A percentile compares a stretch with the other conserved stretches of the same genome.
Conservation (phyloP, 192 early-diverging fungal genomes). For the Geranomyces michiganensis region DNA sequence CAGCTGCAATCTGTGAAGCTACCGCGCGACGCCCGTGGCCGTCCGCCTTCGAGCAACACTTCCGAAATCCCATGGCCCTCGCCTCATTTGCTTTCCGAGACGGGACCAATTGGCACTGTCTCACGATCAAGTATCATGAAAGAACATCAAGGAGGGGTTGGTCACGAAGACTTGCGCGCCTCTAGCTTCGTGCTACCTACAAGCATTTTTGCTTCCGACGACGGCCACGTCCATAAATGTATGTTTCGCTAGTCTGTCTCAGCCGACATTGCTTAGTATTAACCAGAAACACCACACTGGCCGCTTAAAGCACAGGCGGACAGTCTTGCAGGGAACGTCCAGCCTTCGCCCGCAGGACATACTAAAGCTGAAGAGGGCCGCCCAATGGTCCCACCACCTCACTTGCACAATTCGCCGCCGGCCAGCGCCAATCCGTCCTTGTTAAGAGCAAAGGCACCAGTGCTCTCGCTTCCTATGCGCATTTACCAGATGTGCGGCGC, state of each 20-base stretch:
- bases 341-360: not conserved
- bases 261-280: not conserved
- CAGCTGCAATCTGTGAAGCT: slow-evolving; percentile 44
- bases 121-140: not conserved
- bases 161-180: not conserved
- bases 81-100: not conserved
- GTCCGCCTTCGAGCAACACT: not conserved
- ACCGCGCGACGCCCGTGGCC: slow-evolving; percentile 46
- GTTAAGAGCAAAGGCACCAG: not conserved
- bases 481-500: not conserved
- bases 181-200: not conserved
- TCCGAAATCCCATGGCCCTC: not conserved
- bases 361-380: not conserved
- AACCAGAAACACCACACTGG: not conserved
- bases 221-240: not conserved
- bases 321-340: not conserved
- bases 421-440: not conserved
- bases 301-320: not conserved
- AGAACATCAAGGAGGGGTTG: not conserved
- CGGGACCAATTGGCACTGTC: not conserved
- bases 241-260: not conserved
- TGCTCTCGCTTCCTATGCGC: slow-evolving; percentile 12
- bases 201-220: not conserved
- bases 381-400: not conserved
- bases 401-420: not conserved